These are phyloP conservation scores for Drechmeria coniospora DNA, from an alignment of 2,329 filamentous ascomycete genomes.

Conservation along the genomic window DNA sequence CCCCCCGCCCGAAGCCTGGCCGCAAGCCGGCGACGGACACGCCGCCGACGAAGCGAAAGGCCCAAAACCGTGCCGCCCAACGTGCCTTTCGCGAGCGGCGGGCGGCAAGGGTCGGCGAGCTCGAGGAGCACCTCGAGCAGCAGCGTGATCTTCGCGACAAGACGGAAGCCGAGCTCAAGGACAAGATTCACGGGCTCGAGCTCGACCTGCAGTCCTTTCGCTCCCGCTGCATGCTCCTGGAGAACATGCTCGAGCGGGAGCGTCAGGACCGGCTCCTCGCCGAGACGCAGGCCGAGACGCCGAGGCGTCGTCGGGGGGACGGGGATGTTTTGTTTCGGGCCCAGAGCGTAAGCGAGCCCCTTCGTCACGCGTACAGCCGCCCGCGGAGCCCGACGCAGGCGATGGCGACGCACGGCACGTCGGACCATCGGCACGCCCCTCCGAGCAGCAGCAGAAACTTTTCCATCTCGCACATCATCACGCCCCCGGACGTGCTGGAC, in stretches of 20 bases:
- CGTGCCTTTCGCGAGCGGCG: conserved; percentile 78
- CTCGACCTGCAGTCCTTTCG: conserved; percentile 51
- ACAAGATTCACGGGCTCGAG: conserved; percentile 44
- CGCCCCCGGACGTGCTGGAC: conserved; percentile 30
- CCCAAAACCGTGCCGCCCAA: conserved; percentile 86
- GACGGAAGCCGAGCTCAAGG: conserved; percentile 38
- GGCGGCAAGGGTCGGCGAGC: conserved; percentile 66
- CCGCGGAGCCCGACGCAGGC: conserved; percentile 14
- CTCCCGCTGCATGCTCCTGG: conserved; percentile 43
- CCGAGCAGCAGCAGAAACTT: conserved; percentile 23
- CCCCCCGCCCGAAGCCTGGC: conserved; percentile 74
- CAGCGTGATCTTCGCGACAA: conserved; percentile 42
- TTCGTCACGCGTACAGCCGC: conserved; percentile 11
- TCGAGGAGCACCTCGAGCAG: conserved; percentile 51
- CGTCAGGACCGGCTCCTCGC: conserved; percentile 30
- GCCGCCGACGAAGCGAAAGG: conserved; percentile 82
- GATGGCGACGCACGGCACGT: conserved; percentile 12
- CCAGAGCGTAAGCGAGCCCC: conserved; percentile 11
- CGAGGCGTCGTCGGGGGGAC: conserved; percentile 16
- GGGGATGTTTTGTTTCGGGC: conserved; percentile 14
- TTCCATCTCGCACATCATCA: conserved; percentile 42
- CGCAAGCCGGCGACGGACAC: conserved; percentile 90
- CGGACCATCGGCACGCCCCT: conserved; percentile 11
- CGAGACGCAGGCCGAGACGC: conserved; percentile 23
- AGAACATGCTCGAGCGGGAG: conserved; percentile 47